These are phyloP conservation scores for Scutellaria galericulata DNA, from an alignment of 257 asterid genomes.

Conservation along the genomic window DNA sequence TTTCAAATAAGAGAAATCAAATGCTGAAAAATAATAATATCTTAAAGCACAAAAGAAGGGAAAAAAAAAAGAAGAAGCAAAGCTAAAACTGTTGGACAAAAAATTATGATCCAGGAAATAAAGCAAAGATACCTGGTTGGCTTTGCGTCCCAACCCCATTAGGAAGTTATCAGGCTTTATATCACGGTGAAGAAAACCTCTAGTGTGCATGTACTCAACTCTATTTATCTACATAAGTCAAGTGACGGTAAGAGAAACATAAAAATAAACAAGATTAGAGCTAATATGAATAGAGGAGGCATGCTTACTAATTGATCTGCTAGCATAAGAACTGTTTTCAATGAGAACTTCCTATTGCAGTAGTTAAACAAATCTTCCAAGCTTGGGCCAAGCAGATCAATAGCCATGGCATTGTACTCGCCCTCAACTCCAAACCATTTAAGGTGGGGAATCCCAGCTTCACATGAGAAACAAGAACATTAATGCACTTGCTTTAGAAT, in stretches of 20 bases:
- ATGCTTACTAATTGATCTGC: slow-evolving; percentile 90
- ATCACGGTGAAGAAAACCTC: slow-evolving; percentile 99
- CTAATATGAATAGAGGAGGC: slow-evolving; percentile 10
- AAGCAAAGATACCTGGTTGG: slow-evolving; percentile 76
- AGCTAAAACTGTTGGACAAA: background rate
- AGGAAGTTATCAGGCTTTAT: slow-evolving; percentile 98
- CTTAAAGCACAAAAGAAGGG: background rate
- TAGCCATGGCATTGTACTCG: slow-evolving; percentile 91
- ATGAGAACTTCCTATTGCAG: slow-evolving; percentile 83
- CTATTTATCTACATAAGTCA: slow-evolving; percentile 74
- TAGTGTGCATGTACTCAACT: slow-evolving; percentile 95
- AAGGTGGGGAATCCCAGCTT: slow-evolving; percentile 95
- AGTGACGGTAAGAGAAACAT: slow-evolving; percentile 29
- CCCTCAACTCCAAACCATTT: slow-evolving; percentile 99
- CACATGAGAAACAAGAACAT: slow-evolving; percentile 37
- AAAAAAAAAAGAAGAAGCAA: background rate
- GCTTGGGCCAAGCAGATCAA: slow-evolving; percentile 97
- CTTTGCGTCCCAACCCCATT: slow-evolving; percentile 99
- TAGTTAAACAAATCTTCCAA: slow-evolving; percentile 93
- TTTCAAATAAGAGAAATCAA: slow-evolving; percentile 17
- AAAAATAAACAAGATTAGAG: slow-evolving; percentile 14
- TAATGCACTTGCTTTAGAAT: slow-evolving; percentile 11
- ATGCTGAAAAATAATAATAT: slow-evolving; percentile 23
- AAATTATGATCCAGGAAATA: slow-evolving; percentile 23
- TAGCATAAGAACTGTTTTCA: slow-evolving; percentile 93